These are phyloP conservation scores for Globisporangium nodosum DNA, from an alignment of 352 stramenopile genomes.

Conservation along the genomic window DNA sequence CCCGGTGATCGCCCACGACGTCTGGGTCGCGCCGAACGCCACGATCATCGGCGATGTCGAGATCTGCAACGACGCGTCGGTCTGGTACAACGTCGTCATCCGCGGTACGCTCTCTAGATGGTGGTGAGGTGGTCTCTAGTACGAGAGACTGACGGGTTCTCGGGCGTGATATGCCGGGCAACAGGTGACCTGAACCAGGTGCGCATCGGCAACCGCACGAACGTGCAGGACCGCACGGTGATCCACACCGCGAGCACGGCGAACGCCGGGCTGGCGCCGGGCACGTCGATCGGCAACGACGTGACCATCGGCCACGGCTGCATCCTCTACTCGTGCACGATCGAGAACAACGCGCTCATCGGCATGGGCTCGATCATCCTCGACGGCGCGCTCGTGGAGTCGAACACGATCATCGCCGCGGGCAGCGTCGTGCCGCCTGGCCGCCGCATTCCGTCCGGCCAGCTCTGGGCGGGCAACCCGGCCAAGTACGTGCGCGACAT, in stretches of 20 bases:
- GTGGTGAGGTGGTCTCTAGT: too few relatives aligned
- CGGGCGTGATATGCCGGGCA: neutral
- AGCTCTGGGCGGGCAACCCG: slow-evolving; percentile 96
- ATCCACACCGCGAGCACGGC: slow-evolving; percentile 90
- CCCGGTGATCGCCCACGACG: slow-evolving; percentile 84
- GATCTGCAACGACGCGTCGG: slow-evolving; percentile 91
- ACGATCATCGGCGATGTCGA: slow-evolving; percentile 95
- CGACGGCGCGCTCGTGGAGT: slow-evolving; percentile 89
- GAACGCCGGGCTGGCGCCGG: slow-evolving; percentile 68
- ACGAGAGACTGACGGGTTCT: neutral
- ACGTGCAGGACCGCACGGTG: slow-evolving; percentile 96
- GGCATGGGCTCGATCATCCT: slow-evolving; percentile 94
- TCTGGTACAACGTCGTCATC: slow-evolving; percentile 97
- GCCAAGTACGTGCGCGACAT: slow-evolving; percentile 93
- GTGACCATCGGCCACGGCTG: slow-evolving; percentile 94
- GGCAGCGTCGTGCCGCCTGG: slow-evolving; percentile 91
- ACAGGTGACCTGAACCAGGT: slow-evolving; percentile 87
- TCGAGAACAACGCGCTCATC: slow-evolving; percentile 95
- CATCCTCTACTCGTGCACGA: slow-evolving; percentile 95
- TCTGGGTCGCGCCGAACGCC: slow-evolving; percentile 95
- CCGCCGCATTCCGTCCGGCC: slow-evolving; percentile 84
- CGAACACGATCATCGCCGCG: slow-evolving; percentile 93
- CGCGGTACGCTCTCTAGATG: slow-evolving; percentile 30
- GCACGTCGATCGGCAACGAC: slow-evolving; percentile 92
- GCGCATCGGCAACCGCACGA: slow-evolving; percentile 94